Base-by-base conservation (phyloP, 345 rosid species). In the Populus euphratica region DNA sequence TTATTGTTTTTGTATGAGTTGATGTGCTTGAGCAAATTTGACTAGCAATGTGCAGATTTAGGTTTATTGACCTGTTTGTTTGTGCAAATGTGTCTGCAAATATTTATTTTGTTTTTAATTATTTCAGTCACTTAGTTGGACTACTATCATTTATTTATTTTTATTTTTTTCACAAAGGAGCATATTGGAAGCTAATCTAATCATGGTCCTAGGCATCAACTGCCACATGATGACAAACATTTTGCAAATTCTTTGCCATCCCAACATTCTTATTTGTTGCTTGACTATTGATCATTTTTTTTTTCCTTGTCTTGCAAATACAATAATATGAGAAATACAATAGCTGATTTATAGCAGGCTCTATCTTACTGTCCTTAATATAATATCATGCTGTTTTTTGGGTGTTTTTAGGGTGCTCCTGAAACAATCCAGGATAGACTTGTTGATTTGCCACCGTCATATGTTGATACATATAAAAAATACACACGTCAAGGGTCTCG, bases 401-500 rank as follows among this genome's bases (percentile, higher is more conserved):
- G 6, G 2, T 67, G 33, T 82, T 81, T n/a, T 76, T 86, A 96
- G 99, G 99, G 99, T 78, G 99, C 98, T 36, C 99, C 99, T 50
- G 98, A 96, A 86, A 96, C 99, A 29, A 94, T 96, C 80, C 98
- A 96, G 84, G 97, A 90, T 78, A 90, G 96, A 77, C 97, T 96
- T 35, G 79, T 72, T 67, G 92, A 89, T 84, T 74, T 96, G 81
- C 98, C 98, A 47, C 75, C 89, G 63, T 77, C 78, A 41, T 96
- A 91, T 89, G 88, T 91, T 69, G 92, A 89, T 81, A 94, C 94
- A 41, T 94, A 92, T 83, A 94, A 94, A 88, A 94, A 89, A 83
- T 92, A 86, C 81, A 94, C 99, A 35, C 97, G 97, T 25, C 99
- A 94, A 81, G 99, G 99, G 43, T 92, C 98, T 80, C 97, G 99